phyloP scores from a whole-genome alignment of 2,329 filamentous ascomycete genomes.

The Fusarium siculi region DNA sequence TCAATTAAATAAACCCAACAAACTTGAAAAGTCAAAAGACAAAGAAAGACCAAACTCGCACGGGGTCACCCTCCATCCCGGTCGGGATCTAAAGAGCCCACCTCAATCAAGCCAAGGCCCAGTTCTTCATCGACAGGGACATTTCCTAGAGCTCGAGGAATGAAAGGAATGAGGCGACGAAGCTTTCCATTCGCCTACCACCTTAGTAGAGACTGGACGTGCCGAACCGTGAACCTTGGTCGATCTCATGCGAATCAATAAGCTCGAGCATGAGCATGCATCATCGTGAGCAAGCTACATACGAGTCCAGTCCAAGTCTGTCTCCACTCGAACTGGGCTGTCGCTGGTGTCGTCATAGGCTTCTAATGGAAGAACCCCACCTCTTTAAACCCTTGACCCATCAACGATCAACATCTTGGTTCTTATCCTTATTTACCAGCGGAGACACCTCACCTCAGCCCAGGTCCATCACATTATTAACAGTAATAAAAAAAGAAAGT shows the following conservation, averaged over 20 bases:
- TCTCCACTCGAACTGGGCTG: slow-evolving; percentile 20
- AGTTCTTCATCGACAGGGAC: slow-evolving; percentile 30
- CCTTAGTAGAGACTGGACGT: not conserved
- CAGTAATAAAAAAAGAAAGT: not conserved
- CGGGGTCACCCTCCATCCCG: slow-evolving; percentile 27
- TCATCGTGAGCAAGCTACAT: not conserved
- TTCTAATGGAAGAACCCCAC: slow-evolving; percentile 19
- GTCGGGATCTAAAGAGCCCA: slow-evolving; percentile 24
- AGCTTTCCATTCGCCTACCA: slow-evolving; percentile 4
- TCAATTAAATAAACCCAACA: slow-evolving; percentile 2
- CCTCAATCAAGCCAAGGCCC: slow-evolving; percentile 10
- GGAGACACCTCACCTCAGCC: not conserved
- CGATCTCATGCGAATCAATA: slow-evolving; percentile 1
- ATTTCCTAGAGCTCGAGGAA: slow-evolving; percentile 13
- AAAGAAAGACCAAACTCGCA: slow-evolving; percentile 25
- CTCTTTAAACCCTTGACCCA: slow-evolving; percentile 20
- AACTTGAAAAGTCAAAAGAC: not conserved
- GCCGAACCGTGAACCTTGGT: slow-evolving; percentile 34
- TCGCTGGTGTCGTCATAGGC: slow-evolving; percentile 35
- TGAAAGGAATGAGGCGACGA: slow-evolving; percentile 19
- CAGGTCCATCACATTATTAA: not conserved
- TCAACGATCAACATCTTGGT: slow-evolving; percentile 30
- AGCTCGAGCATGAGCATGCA: not conserved
- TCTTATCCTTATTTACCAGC: slow-evolving; percentile 11
- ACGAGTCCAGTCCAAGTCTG: not conserved